phyloP scores from a whole-genome alignment of 495 filamentous ascomycete species.

The Pyrenula massariospora region DNA sequence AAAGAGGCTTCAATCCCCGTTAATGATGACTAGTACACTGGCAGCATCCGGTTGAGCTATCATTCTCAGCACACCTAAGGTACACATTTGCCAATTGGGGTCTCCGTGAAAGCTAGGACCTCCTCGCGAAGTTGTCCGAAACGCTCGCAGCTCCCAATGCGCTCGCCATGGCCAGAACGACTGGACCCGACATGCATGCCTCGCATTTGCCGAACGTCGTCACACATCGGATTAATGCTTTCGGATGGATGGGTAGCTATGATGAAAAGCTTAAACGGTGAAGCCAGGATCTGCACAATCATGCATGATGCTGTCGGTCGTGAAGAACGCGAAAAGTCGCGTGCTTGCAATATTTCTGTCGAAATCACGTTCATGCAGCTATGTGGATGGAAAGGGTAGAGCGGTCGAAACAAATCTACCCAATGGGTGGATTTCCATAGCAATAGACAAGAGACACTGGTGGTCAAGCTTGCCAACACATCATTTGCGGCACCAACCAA shows the following conservation, averaged over 20 bases:
- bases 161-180: not conserved
- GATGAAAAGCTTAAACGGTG: too few relatives aligned
- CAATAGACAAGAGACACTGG: too few relatives aligned
- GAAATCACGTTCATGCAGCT: not conserved
- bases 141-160: not conserved
- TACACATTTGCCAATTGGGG: too few relatives aligned
- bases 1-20: too few relatives aligned
- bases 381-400: too few relatives aligned
- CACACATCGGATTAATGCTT: not conserved
- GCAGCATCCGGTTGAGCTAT: too few relatives aligned
- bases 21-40: too few relatives aligned
- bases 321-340: not conserved
- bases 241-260: not conserved
- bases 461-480: not conserved
- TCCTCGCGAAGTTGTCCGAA: not conserved
- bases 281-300: not conserved
- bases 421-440: too few relatives aligned
- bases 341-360: not conserved
- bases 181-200: not conserved
- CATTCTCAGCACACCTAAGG: too few relatives aligned
- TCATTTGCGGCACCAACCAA: too few relatives aligned
- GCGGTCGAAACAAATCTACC: not conserved
- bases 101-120: too few relatives aligned
- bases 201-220: not conserved
- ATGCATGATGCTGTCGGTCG: not conserved